These are phyloP conservation scores for Xanthoconium separans DNA, from an alignment of 1,284 basidiomycete species.

Conservation along the genomic window DNA sequence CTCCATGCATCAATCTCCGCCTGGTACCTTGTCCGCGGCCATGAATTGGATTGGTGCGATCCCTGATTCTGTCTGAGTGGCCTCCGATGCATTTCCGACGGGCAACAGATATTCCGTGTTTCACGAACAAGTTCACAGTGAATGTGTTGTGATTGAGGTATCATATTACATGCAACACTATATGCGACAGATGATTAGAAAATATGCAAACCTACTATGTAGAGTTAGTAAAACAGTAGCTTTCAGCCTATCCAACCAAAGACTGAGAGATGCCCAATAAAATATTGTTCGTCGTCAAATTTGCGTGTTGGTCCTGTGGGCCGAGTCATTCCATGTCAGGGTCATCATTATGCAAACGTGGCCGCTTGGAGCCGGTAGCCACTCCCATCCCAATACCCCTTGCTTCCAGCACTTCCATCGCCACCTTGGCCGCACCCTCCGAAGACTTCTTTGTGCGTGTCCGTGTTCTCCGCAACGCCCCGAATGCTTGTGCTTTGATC, in stretches of 20 bases:
- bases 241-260: constrained; percentile 25
- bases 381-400: constrained; percentile 68
- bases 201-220: constrained; percentile 34
- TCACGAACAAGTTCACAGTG: constrained; percentile 6
- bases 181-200: constrained; percentile 34
- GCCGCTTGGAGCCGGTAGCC: constrained; percentile 51
- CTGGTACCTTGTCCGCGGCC: constrained; percentile 27
- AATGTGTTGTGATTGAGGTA: constrained; percentile 31
- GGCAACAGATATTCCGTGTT: constrained; percentile 1
- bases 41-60: constrained; percentile 6
- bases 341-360: constrained; percentile 54
- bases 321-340: constrained; percentile 43
- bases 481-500: constrained; percentile 84
- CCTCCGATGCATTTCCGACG: constrained; percentile 15
- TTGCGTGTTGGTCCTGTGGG: constrained; percentile 18
- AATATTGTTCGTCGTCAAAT: constrained; percentile 24
- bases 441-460: constrained; percentile 67
- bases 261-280: constrained; percentile 30
- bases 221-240: constrained; percentile 34
- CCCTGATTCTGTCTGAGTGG: constrained; percentile 1
- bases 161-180: constrained; percentile 40
- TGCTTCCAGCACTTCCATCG: constrained; percentile 73
- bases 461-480: constrained; percentile 74
- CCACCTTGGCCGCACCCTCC: constrained; percentile 71
- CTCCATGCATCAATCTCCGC: constrained; percentile 28